Conservation (phyloP, 805 yeast genomes). For the Wickerhamiella slavikovae region DNA sequence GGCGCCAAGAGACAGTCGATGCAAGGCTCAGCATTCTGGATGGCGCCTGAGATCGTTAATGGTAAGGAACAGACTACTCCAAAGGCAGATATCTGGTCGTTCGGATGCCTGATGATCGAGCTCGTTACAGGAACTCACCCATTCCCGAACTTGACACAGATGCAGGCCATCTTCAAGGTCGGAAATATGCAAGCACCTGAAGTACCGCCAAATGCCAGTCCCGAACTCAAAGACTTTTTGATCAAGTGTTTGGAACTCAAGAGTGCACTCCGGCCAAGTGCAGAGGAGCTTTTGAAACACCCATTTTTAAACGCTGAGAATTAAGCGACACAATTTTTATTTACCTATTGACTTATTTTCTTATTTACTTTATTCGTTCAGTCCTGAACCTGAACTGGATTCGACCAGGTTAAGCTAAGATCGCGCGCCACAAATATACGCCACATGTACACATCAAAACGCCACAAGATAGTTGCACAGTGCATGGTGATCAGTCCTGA, state of each 20-base stretch:
- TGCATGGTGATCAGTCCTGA: no score
- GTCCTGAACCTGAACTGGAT: no score
- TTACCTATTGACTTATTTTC: no score
- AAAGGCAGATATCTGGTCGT: conserved; percentile 93
- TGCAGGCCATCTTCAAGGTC: conserved; percentile 91
- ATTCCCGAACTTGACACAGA: conserved; percentile 80
- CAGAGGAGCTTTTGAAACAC: conserved; percentile 48
- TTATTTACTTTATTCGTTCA: no score
- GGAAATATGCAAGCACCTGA: conserved; percentile 67
- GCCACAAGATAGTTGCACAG: no score
- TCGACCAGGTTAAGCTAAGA: no score
- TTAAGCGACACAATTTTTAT: no score
- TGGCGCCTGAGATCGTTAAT: conserved; percentile 98
- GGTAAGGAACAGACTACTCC: conserved; percentile 68
- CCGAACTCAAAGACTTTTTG: conserved; percentile 48
- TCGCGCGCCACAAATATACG: no score
- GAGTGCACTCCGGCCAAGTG: conserved; percentile 50
- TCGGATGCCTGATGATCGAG: conserved; percentile 84
- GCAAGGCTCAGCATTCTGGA: conserved; percentile 95
- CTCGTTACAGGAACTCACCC: conserved; percentile 96
- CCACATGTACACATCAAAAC: no score
- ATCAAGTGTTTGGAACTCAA: conserved; percentile 52
- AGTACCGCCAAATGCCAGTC: conserved; percentile 45
- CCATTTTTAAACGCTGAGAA: no score
- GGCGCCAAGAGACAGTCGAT: conserved; percentile 74